Evolutionary conservation across 192 early-diverging fungal species (phyloP), one percentile per base, ranked within the genome.

Genomic region (Coemansia sp.): DNA sequence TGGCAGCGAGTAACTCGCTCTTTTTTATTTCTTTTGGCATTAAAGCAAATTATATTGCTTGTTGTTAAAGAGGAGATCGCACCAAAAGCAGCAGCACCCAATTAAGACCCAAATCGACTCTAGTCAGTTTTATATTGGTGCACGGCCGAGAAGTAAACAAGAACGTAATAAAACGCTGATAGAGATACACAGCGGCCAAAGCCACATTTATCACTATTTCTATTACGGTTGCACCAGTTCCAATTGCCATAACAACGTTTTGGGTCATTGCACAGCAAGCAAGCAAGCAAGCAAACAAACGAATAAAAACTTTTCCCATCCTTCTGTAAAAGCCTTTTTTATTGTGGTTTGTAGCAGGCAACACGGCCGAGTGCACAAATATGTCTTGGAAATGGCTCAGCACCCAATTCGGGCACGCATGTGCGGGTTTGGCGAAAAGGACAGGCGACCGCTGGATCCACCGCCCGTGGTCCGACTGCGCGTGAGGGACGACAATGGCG

Each of bases 381-480:
- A 81, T 58, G 69, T 75, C 30, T 79, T 90, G 23, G 68, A 81
- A 35, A 83, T 92, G 62, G 84, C 84, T 4, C 89, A 90, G 64
- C 87, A 89, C 60, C 90, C 89, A 27, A 67, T 82, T 35, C 66
- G 85, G 51, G 90, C 90, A 27, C 82, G 90, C 9, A 89, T 89
- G 88, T 89, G 88, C 58, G 90, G 89, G 13, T 92, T 89, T 64
- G 87, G 88, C 30, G 88, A 90, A 54, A 90, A 90, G 74, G 88
- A 88, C 67, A 78, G 86, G 34, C 84, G 88, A 55, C 87, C 87
- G 14, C 74, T 88, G 54, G 83, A 85, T 32, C 88, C 88, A 9
- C 88, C 88, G 19, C 88, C 88, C 23, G 86, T 90, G 48, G 73
- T 87, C 6, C 72, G 82, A 58, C 72, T 90, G 20, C 75, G 83